A percentile compares a stretch with the other conserved stretches of the same genome.
Conservation (phyloP, 805 yeast genomes). For the Lipomyces starkeyi region DNA sequence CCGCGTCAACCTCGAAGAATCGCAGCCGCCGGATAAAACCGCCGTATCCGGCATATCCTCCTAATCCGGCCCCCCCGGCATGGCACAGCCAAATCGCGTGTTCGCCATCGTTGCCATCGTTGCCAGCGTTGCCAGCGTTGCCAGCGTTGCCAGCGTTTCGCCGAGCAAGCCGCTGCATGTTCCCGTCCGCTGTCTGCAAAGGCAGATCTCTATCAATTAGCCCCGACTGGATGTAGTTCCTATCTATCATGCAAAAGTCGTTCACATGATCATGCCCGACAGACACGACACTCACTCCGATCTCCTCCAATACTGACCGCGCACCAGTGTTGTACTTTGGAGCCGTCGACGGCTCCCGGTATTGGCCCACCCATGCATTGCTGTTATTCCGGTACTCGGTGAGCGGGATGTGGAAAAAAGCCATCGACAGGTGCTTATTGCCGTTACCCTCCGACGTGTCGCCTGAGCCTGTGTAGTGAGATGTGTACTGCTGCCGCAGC, state of each 20-base stretch:
- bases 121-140: too few relatives aligned
- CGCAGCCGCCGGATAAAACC: slow-evolving; percentile 83
- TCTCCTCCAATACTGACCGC: slow-evolving; percentile 58
- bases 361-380: slow-evolving; percentile 61
- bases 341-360: slow-evolving; percentile 78
- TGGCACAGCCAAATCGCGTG: slow-evolving; percentile 80
- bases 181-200: not conserved
- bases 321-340: slow-evolving; percentile 75
- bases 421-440: slow-evolving; percentile 69
- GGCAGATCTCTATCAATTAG: slow-evolving; percentile 38
- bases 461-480: slow-evolving; percentile 42
- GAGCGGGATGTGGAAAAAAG: slow-evolving; percentile 92
- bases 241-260: slow-evolving; percentile 79
- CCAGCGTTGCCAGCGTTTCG: slow-evolving; percentile 6
- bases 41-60: slow-evolving; percentile 94
- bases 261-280: slow-evolving; percentile 98
- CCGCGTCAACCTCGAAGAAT: slow-evolving; percentile 65
- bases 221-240: slow-evolving; percentile 42
- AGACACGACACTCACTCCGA: slow-evolving; percentile 74
- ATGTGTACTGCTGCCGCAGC: slow-evolving; percentile 40
- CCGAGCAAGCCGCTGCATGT: not conserved
- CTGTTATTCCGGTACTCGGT: slow-evolving; percentile 72
- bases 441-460: slow-evolving; percentile 31
- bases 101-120: slow-evolving; percentile 16
- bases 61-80: slow-evolving; percentile 94